Conservation (phyloP, 768 basidiomycete species). For the Boletus huronensis region DNA sequence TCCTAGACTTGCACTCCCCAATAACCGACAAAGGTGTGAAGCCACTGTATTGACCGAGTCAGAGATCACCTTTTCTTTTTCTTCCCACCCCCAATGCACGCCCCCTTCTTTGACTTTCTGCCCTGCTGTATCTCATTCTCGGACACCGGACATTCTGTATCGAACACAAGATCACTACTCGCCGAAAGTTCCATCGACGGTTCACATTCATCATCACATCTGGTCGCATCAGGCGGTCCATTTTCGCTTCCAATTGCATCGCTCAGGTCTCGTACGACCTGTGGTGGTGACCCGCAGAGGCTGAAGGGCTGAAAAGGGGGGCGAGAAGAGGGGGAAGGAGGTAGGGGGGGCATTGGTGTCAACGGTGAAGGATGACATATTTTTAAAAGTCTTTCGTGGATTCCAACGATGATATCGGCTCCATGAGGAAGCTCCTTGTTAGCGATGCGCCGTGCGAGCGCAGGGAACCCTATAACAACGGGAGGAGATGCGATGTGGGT, state of each 20-base stretch:
- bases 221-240: too few species aligned
- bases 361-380: background rate
- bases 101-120: too few species aligned
- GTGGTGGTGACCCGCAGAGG: too few species aligned
- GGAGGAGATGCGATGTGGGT: slow-evolving; percentile 11
- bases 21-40: background rate
- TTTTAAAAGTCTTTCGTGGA: slow-evolving; percentile 17
- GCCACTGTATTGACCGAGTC: too few species aligned
- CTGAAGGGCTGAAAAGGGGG: too few species aligned
- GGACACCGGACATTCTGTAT: background rate
- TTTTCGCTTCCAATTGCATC: background rate
- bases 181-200: too few species aligned
- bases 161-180: too few species aligned
- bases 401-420: slow-evolving; percentile 20
- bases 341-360: background rate
- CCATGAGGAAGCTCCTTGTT: slow-evolving; percentile 20
- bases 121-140: background rate
- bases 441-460: slow-evolving; percentile 14
- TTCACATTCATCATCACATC: too few species aligned
- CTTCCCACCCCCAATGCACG: background rate
- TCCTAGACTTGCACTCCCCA: background rate
- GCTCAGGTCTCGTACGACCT: too few species aligned
- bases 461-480: slow-evolving; percentile 11
- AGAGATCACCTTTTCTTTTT: background rate
- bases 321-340: background rate